Evolutionary conservation across 1,284 basidiomycete species (phyloP), one percentile per base, ranked within the genome.

Genomic region (Cryptococcus floricola): DNA sequence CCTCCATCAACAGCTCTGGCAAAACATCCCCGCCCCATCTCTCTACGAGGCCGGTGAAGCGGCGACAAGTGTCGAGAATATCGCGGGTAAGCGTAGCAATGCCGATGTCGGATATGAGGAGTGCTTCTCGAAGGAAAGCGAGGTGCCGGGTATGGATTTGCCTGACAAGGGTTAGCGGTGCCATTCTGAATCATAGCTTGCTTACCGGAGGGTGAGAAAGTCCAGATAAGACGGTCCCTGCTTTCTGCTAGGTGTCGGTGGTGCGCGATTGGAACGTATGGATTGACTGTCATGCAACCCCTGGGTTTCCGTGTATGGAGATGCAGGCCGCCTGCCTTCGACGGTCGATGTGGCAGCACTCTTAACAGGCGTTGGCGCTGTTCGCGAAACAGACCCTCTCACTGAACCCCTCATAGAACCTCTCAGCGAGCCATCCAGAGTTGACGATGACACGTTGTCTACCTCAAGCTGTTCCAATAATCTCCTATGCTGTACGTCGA

Each of bases 1-100:
- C 88, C 65, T 91, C 90, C 59, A 85, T 85, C 41, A 93, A 76
- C 43, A 93, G 78, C 0, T 87, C 88, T 10, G 91, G 91, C 1
- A 94, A 78, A 3, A 94, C 84, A 68, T 94, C 90, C 0, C 90
- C 91, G n/a, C 89, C 89, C 91, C 91, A 95, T 48, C 90, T 79
- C 74, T 93, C 91, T 0, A 93, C 83, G 57, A 89, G 83, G 8
- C 85, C 88, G 14, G 87, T 87, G 66, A 95, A 91, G 8, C 85
- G 81, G 69, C 89, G 88, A 70, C 90, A 94, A 3, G 86, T 80
- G 61, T 90, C 88, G 50, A 94, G 79, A 53, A 93, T 85, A 43
- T 84, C 80, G 13, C 85, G 83, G 34, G 91, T 79, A 44, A 85
- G 83, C 1, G 82, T 74, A 6, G 85, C 84, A 14, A 89, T 77